Evolutionary conservation across 108 stramenopile genomes (phyloP).

Genomic region (Fistulifera solaris): DNA sequence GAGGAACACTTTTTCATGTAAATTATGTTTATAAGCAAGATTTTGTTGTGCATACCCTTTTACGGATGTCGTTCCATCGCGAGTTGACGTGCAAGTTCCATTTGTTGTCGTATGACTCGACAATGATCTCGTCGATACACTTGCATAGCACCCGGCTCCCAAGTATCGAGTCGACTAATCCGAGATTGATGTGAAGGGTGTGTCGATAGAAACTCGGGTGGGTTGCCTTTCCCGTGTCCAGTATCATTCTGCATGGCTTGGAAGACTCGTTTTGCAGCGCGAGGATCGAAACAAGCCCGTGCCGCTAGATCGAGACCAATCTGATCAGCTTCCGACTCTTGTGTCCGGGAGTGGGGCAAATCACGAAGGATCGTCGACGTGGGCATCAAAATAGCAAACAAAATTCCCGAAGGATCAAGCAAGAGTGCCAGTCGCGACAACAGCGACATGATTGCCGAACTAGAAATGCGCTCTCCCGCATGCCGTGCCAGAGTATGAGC

Average conservation of each 20-base stretch:
- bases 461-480: conserved; percentile 64
- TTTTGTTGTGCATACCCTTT: no score
- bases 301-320: conserved; percentile 69
- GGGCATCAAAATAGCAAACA: conserved; percentile 44
- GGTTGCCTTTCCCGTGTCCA: conserved; percentile 9
- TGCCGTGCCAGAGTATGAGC: conserved; percentile 80
- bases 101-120: conserved; percentile 38
- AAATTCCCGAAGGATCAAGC: conserved; percentile 68
- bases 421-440: conserved; percentile 37
- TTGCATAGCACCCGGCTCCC: conserved; percentile 53
- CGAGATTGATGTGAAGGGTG: conserved; percentile 69
- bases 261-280: conserved; percentile 61
- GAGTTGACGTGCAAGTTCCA: conserved; percentile 34
- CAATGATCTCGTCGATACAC: conserved; percentile 43
- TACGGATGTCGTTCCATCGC: no score
- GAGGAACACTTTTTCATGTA: no score
- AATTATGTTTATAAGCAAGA: no score
- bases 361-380: conserved; percentile 44
- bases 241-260: conserved; percentile 26
- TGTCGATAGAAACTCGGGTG: conserved; percentile 75
- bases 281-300: conserved; percentile 77
- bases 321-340: conserved; percentile 76
- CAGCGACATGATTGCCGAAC: conserved; percentile 34
- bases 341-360: conserved; percentile 62
- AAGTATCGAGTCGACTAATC: conserved; percentile 45